Evolutionary conservation across 192 early-diverging fungal genomes (phyloP).

Genomic region (Dimargaris cristalligena): DNA sequence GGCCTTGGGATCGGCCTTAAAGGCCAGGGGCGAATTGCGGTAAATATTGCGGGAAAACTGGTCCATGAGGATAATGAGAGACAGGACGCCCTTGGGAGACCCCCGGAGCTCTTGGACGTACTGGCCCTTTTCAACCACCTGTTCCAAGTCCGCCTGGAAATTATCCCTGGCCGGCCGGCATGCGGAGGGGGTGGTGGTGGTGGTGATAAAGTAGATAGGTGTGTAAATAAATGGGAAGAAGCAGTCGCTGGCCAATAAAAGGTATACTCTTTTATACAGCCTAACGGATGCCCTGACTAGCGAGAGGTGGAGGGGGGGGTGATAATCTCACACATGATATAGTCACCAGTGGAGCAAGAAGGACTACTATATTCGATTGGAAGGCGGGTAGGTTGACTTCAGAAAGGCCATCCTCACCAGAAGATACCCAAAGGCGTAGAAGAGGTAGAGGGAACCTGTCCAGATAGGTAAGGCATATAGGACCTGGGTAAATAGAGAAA

Average conservation of each 20-base stretch:
- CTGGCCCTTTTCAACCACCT: conserved; percentile 14
- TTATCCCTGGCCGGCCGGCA: background rate
- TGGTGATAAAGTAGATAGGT: background rate
- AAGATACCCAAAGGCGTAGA: too few relatives aligned
- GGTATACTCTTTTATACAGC: background rate
- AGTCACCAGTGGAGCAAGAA: too few relatives aligned
- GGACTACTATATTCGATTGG: too few relatives aligned
- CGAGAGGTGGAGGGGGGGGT: too few relatives aligned
- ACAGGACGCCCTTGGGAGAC: conserved; percentile 23
- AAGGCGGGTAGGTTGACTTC: too few relatives aligned
- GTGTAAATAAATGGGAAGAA: background rate
- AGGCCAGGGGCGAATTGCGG: conserved; percentile 33
- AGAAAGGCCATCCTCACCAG: too few relatives aligned
- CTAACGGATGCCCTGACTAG: background rate
- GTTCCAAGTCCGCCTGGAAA: conserved; percentile 13
- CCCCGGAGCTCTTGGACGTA: conserved; percentile 22
- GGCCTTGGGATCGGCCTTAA: conserved; percentile 32
- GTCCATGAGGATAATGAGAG: conserved; percentile 36
- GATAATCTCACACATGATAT: too few relatives aligned
- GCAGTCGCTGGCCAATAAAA: background rate
- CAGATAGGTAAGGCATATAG: background rate
- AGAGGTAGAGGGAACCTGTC: too few relatives aligned
- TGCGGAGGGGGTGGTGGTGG: background rate
- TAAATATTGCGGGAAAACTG: conserved; percentile 49
- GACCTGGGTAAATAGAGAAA: background rate